Base-by-base conservation (phyloP, 345 rosid species). In the Populus simonii region DNA sequence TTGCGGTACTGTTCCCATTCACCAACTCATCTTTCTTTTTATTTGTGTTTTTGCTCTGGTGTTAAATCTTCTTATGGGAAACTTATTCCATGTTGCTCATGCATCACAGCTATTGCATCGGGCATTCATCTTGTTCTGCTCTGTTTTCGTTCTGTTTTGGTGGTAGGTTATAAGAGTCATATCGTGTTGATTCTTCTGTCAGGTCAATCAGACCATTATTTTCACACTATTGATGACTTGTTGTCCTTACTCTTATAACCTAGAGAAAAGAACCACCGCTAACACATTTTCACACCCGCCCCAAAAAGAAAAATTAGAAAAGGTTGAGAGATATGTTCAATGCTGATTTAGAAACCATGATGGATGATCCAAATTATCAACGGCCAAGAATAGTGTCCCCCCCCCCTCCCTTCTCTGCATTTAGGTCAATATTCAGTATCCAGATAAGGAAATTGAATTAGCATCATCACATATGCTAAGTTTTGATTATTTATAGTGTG, bases 1-100 rank as follows among this genome's bases (percentile, higher is more conserved):
- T 91, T 77, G 90, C 83, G 84, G 92, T 89, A 86, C 69, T 49
- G 57, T 8, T 7, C 41, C 53, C 62, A 4, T 35, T 61, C 20
- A 73, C 33, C 57, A 43, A 36, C 20, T 35, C 38, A 13, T 49
- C 7, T 33, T 38, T 17, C 8, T 49, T 45, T 13, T 41, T 16
- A 16, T 47, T 38, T 35, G 12, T n/a, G 25, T 20, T 9, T 33
- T 16, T 4, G 18, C 29, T 35, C 9, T 25, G 17, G 6, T 47
- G 20, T 31, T 1, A 22, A 20, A 4, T 59, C 9, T 9, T 4
- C 29, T 59, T 4, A 10, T 9, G 13, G 65, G 65, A 4, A 57
- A 23, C 65, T 23, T 23, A n/a, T n/a, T 10, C 29, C 15, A 9
- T 23, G 65, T 4, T 23, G 15, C 65, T 1, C 29, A 4, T n/a